phyloP scores from a whole-genome alignment of 1,284 basidiomycete genomes.

The Boletus calvinii region DNA sequence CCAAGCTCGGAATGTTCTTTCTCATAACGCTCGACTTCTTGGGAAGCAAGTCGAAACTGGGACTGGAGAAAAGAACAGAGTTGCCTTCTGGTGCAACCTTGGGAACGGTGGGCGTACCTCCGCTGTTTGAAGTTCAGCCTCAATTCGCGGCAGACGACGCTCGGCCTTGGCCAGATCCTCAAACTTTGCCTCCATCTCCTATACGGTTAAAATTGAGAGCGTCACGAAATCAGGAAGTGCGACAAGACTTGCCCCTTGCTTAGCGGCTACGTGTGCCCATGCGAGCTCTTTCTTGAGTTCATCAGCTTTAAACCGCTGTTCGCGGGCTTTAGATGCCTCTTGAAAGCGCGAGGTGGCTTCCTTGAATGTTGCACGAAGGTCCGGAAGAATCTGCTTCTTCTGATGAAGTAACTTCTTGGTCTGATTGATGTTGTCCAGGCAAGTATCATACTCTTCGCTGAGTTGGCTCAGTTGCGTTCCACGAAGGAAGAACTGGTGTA shows the following conservation, averaged over 20 bases:
- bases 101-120: slow-evolving; percentile 40
- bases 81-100: not conserved
- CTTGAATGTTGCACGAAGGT: slow-evolving; percentile 60
- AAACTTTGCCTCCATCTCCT: slow-evolving; percentile 56
- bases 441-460: slow-evolving; percentile 81
- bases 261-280: slow-evolving; percentile 84
- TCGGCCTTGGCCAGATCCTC: slow-evolving; percentile 49
- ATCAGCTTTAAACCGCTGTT: slow-evolving; percentile 66
- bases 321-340: slow-evolving; percentile 71
- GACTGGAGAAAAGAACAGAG: slow-evolving; percentile 26
- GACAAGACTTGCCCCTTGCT: slow-evolving; percentile 53
- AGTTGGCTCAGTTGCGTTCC: slow-evolving; percentile 93
- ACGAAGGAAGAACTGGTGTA: slow-evolving; percentile 82
- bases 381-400: slow-evolving; percentile 73
- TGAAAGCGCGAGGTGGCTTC: slow-evolving; percentile 65
- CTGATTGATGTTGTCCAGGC: slow-evolving; percentile 68
- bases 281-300: slow-evolving; percentile 80
- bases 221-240: not conserved
- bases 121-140: slow-evolving; percentile 44
- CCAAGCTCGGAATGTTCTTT: slow-evolving; percentile 49
- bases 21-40: slow-evolving; percentile 50
- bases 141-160: slow-evolving; percentile 50
- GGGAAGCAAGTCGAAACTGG: slow-evolving; percentile 43
- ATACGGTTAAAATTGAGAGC: not conserved
- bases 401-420: slow-evolving; percentile 62